phyloP scores from a whole-genome alignment of 23 red algal genomes.

The Gracilaria domingensis region DNA sequence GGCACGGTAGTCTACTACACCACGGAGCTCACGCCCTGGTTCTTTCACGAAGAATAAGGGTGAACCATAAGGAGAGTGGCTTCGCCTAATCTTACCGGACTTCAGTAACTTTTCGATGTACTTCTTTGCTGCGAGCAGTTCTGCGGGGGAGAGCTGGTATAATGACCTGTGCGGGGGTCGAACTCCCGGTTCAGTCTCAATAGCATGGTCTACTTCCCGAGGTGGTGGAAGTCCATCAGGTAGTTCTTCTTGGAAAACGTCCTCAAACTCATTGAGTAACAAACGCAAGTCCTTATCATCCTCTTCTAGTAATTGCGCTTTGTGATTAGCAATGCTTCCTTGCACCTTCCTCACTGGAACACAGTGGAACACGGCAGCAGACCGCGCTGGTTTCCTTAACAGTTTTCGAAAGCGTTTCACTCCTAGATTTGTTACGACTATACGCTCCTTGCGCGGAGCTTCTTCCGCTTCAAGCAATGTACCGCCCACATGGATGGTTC shows the following conservation, averaged over 20 bases:
- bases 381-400: constrained; percentile 27
- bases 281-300: not conserved
- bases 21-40: not conserved
- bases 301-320: constrained; percentile 22
- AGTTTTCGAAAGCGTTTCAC: constrained; percentile 37
- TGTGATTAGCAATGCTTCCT: not conserved
- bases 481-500: not conserved
- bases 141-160: constrained; percentile 39
- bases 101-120: constrained; percentile 36
- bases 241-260: constrained; percentile 37
- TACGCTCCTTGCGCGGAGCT: not conserved
- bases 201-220: constrained; percentile 31
- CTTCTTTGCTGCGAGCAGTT: constrained; percentile 18
- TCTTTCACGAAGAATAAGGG: constrained; percentile 40
- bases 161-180: constrained; percentile 22
- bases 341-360: constrained; percentile 1
- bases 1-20: not conserved
- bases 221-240: constrained; percentile 33
- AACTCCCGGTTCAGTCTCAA: not conserved
- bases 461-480: not conserved
- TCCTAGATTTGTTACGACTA: not conserved
- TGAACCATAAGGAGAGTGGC: constrained; percentile 28
- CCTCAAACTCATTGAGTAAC: constrained; percentile 16
- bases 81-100: constrained; percentile 45
- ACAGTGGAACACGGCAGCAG: constrained; percentile 2